Evolutionary conservation across 164 flowering plant species (phyloP), one percentile per base, ranked within the genome.

Genomic region (Buxus sempervirens): DNA sequence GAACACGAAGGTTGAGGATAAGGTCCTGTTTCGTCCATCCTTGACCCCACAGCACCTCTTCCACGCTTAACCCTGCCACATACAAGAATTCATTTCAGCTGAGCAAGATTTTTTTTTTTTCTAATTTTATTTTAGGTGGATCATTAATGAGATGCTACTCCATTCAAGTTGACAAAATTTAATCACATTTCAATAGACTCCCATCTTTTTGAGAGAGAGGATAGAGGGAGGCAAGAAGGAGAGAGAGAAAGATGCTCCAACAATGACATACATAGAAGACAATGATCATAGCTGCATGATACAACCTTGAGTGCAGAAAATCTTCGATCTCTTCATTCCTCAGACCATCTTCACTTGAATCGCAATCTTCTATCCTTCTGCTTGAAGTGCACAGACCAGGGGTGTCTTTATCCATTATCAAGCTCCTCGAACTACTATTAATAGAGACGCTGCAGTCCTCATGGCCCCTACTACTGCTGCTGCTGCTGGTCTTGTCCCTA

Each of bases 11-110:
- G 54, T 49, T 85, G 84, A 54, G 83, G 93, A 63, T 85, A 91
- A 19, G 98, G 98, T 56, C 97, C 98, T 10, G 96, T 77, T 82
- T 90, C 98, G 77, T 93, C 98, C 93, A 88, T 91, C 73, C 96
- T 85, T 41, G 98, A 83, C 18, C 98, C 97, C 23, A 93, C 76
- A 20, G 85, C 75, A 65, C 98, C 98, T 82, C 96, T 83, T 4
- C 98, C 98, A 63, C 97, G 88, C 81, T 93, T 93, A 28, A 67
- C 80, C 85, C 98, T 93, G 85, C 42, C 71, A 80, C 49, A 19
- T 64, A 23, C 49, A 71, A 59, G 66, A 62, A 23, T 23, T 18
- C 60, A 63, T 57, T 32, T 60, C 69, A 73, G 51, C 14, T 45
- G 51, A 45, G 51, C 18, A 45, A 45, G 18, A 1, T 45, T 32